Conservation (phyloP, 148 eudicot species). For the Rhododendron molle region DNA sequence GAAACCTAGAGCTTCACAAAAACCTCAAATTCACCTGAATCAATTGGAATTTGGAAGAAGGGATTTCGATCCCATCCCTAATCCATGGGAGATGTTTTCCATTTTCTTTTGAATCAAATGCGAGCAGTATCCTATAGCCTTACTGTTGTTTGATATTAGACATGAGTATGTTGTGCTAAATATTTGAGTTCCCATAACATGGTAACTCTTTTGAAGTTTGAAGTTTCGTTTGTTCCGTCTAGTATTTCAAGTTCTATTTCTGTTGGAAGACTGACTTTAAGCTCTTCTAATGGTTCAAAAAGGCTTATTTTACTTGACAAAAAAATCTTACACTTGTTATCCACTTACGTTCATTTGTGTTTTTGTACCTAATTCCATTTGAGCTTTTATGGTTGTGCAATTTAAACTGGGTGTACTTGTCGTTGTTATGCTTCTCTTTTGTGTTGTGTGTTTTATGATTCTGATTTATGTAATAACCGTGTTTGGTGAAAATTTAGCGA, state of each 20-base stretch:
- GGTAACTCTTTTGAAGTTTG: no score
- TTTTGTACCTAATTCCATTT: not conserved
- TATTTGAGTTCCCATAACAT: not conserved
- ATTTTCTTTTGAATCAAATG: not conserved
- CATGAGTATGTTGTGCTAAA: not conserved
- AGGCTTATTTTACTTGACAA: not conserved
- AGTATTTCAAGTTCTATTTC: no score
- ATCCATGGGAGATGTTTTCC: not conserved
- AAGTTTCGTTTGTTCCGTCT: not conserved
- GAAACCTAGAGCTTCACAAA: not conserved
- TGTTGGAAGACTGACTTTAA: not conserved
- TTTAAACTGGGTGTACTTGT: not conserved
- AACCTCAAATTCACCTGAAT: no score
- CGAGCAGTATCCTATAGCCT: no score
- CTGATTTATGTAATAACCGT: not conserved
- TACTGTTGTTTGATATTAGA: not conserved
- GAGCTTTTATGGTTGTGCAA: not conserved
- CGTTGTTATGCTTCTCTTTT: not conserved
- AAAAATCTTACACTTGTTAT: no score
- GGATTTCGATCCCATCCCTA: not conserved
- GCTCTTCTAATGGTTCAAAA: not conserved
- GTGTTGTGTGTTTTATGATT: not conserved
- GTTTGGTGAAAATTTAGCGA: not conserved
- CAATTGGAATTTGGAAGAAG: no score
- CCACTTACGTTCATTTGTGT: not conserved